These are phyloP conservation scores for Inga oerstediana DNA, from an alignment of 306 rosid species.

Conservation along the genomic window DNA sequence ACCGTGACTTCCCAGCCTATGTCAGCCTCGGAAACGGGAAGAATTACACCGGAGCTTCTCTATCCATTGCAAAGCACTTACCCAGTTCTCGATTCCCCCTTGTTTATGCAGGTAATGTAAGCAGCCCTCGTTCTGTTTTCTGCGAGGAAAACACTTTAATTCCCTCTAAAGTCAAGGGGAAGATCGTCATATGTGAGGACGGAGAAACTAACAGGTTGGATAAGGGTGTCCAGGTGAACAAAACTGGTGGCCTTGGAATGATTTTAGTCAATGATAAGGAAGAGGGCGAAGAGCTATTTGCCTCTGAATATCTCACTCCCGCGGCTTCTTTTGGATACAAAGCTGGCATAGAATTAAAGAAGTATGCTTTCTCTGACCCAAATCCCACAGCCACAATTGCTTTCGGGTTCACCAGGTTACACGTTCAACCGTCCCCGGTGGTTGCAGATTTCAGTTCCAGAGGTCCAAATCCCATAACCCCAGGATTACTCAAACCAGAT, in stretches of 20 bases:
- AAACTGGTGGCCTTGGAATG: constrained; percentile 87
- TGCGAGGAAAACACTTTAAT: constrained; percentile 55
- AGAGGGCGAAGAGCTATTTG: constrained; percentile 74
- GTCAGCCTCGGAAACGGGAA: constrained; percentile 69
- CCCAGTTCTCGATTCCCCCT: constrained; percentile 56
- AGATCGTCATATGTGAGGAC: constrained; percentile 84
- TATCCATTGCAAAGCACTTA: constrained; percentile 57
- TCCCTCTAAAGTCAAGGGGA: constrained; percentile 66
- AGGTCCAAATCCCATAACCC: constrained; percentile 79
- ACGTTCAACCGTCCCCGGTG: constrained; percentile 84
- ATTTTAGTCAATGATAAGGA: constrained; percentile 66
- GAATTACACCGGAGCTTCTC: constrained; percentile 63
- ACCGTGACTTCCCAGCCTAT: constrained; percentile 81
- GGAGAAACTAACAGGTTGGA: constrained; percentile 62
- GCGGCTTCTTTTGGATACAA: constrained; percentile 68
- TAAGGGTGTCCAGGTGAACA: constrained; percentile 71
- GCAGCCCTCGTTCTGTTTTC: constrained; percentile 40
- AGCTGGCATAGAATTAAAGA: constrained; percentile 55
- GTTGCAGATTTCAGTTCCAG: constrained; percentile 91
- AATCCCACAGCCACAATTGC: constrained; percentile 62
- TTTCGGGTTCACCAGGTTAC: constrained; percentile 55
- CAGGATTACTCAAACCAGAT: constrained; percentile 86
- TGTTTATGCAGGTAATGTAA: constrained; percentile 59
- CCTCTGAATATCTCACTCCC: constrained; percentile 66
- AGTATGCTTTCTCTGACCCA: constrained; percentile 48